Conservation (phyloP, 2,329 filamentous ascomycete genomes). For the Parastagonospora avenae region DNA sequence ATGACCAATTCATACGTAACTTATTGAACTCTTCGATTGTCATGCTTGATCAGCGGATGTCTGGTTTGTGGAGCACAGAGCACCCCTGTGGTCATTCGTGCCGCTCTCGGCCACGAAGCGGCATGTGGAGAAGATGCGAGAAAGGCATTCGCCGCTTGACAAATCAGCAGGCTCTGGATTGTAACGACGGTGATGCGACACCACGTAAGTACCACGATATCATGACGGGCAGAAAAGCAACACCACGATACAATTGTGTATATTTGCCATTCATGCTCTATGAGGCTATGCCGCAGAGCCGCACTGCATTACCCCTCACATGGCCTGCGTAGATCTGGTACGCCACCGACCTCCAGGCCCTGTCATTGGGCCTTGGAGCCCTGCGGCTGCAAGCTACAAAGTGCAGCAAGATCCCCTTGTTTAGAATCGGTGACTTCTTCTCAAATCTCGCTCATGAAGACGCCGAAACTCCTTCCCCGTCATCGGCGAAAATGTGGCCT, state of each 20-base stretch:
- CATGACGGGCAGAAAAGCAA: not conserved
- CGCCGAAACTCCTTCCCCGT: constrained; percentile 4
- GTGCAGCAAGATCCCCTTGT: not conserved
- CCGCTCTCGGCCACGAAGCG: not conserved
- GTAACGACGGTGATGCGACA: too few relatives aligned
- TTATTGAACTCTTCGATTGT: too few relatives aligned
- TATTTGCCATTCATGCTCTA: too few relatives aligned
- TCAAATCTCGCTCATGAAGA: not conserved
- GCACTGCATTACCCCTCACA: constrained; percentile 1
- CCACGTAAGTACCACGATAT: too few relatives aligned
- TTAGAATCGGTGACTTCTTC: not conserved
- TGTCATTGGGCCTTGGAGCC: too few relatives aligned
- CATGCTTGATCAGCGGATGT: too few relatives aligned
- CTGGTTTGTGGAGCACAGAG: not conserved
- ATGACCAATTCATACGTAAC: not conserved
- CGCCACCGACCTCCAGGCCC: too few relatives aligned
- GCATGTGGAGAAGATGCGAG: constrained; percentile 3
- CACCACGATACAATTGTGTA: not conserved
- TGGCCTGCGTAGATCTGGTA: constrained; percentile 14
- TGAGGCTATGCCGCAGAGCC: not conserved
- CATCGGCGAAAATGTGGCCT: constrained; percentile 17
- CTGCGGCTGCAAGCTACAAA: constrained; percentile 9
- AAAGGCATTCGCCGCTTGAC: constrained; percentile 2
- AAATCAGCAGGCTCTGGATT: not conserved
- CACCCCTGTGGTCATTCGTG: not conserved